A percentile compares a stretch with the other conserved stretches of the same genome.
These are phyloP conservation scores for Cystobasidium tubakii DNA, from an alignment of 768 basidiomycete species.

Conservation along the genomic window DNA sequence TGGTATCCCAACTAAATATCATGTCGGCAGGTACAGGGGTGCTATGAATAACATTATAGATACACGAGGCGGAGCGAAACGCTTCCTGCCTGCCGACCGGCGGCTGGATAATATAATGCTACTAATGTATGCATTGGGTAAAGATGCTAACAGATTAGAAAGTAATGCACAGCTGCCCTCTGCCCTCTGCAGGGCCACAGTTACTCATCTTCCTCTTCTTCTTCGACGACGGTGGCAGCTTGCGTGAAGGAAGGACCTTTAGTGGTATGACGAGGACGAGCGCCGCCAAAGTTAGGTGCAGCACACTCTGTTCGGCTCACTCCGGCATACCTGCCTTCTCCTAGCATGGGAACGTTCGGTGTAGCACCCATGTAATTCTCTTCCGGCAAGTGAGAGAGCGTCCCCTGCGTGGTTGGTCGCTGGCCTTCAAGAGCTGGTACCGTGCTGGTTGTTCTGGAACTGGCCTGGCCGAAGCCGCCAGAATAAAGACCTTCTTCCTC, in stretches of 20 bases:
- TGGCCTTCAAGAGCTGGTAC: not conserved
- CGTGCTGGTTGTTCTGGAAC: not conserved
- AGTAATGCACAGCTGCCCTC: not conserved
- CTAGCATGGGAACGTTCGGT: slow-evolving; percentile 17
- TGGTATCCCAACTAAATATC: not conserved
- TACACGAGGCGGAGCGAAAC: not conserved
- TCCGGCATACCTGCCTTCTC: slow-evolving; percentile 40
- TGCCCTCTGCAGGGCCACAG: not conserved
- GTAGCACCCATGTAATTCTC: not conserved
- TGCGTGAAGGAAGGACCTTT: slow-evolving; percentile 18
- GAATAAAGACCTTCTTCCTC: slow-evolving; percentile 40
- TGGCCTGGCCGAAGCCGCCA: slow-evolving; percentile 43
- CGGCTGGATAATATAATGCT: not conserved
- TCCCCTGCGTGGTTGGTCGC: slow-evolving; percentile 11
- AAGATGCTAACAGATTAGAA: too few relatives aligned
- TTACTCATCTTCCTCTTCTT: slow-evolving; percentile 45
- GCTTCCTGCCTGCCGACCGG: not conserved
- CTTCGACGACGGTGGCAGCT: slow-evolving; percentile 38
- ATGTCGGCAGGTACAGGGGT: not conserved
- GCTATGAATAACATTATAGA: not conserved
- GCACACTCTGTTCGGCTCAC: not conserved
- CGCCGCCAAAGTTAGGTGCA: not conserved
- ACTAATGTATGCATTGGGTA: too few relatives aligned
- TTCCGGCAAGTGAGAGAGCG: not conserved
- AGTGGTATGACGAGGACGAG: not conserved